Conservation (phyloP, 1,284 basidiomycete genomes). For the Cryptococcus amylolentus region DNA sequence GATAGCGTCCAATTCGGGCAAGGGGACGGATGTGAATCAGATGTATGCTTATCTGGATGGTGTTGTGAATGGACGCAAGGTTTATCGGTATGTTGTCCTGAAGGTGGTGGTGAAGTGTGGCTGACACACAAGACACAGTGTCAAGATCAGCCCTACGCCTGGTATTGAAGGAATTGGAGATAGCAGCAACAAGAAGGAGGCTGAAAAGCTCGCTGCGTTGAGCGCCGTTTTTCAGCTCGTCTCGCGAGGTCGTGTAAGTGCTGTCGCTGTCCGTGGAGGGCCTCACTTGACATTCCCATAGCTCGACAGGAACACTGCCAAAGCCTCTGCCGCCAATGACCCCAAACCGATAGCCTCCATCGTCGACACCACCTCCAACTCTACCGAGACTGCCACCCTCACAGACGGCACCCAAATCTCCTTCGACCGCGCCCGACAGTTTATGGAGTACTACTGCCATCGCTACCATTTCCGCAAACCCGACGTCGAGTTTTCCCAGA, state of each 20-base stretch:
- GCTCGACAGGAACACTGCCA: slow-evolving; percentile 22
- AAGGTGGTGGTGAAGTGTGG: not conserved
- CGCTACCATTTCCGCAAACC: slow-evolving; percentile 77
- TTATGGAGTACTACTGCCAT: slow-evolving; percentile 94
- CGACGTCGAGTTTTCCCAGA: slow-evolving; percentile 61
- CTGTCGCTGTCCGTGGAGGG: not conserved
- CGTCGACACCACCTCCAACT: slow-evolving; percentile 1
- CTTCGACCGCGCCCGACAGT: slow-evolving; percentile 75
- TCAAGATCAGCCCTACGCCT: slow-evolving; percentile 30
- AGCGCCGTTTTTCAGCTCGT: slow-evolving; percentile 68
- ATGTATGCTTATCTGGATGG: slow-evolving; percentile 33
- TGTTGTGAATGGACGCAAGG: slow-evolving; percentile 26
- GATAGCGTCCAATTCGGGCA: slow-evolving; percentile 14
- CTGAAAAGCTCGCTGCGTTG: slow-evolving; percentile 71
- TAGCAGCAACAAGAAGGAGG: slow-evolving; percentile 61
- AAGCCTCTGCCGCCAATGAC: not conserved
- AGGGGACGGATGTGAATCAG: slow-evolving; percentile 27
- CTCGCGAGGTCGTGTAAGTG: slow-evolving; percentile 57
- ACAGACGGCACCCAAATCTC: slow-evolving; percentile 65
- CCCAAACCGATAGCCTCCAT: slow-evolving; percentile 3
- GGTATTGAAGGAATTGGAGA: slow-evolving; percentile 60
- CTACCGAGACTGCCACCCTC: slow-evolving; percentile 48
- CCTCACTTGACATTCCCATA: slow-evolving; percentile 2
- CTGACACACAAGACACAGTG: slow-evolving; percentile 18
- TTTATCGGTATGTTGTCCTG: slow-evolving; percentile 28